Evolutionary conservation across 78 protist species (phyloP), one percentile per base, ranked within the genome.

Genomic region (Dictyostelium purpureum): DNA sequence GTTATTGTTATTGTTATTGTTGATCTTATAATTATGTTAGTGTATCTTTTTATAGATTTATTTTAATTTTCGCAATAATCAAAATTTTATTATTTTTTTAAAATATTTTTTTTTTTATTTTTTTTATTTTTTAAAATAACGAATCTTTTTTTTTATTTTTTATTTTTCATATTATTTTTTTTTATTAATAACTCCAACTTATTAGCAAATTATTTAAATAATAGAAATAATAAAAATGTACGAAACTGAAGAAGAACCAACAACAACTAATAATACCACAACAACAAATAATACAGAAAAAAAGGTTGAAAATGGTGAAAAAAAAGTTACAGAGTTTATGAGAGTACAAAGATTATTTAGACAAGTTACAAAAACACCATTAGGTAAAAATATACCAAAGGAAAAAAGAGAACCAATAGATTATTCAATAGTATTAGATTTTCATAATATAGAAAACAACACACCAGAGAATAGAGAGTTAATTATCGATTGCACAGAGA

Each of bases 321-420:
- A 79, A 65, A 61, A 69, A 70, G 79, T 77, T 19, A 54, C 92
- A 45, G 92, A 85, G 14, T 85, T 67, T 73, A 85, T 85, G 92
- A 70, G 71, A 61, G 82, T 85, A 6, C 92, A 85, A 61, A 85
- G 57, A 59, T 35, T 85, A 57, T 85, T 85, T 73, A 85, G 82
- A 73, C 92, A 85, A 73, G 66, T 43, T 26, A 73, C 92, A 59
- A 85, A 73, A 26, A 61, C 57, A 42, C 54, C 28, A 45, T 6
- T 19, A 18, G 92, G 92, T 11, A 85, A 85, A 35, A 47, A 31
- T n/a, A 52, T 85, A 85, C 92, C 92, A 40, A 85, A 85, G 42
- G 92, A 85, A 18, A 85, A 85, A 24, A 52, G 92, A 74, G 49
- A 59, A 31, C 92, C 92, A 37, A 43, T 85, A 5, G 92, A 85